A percentile compares a stretch with the other conserved stretches of the same genome.
These are phyloP conservation scores for Wallacemonas sp. DNA, from an alignment of 208 protist genomes.

Conservation along the genomic window DNA sequence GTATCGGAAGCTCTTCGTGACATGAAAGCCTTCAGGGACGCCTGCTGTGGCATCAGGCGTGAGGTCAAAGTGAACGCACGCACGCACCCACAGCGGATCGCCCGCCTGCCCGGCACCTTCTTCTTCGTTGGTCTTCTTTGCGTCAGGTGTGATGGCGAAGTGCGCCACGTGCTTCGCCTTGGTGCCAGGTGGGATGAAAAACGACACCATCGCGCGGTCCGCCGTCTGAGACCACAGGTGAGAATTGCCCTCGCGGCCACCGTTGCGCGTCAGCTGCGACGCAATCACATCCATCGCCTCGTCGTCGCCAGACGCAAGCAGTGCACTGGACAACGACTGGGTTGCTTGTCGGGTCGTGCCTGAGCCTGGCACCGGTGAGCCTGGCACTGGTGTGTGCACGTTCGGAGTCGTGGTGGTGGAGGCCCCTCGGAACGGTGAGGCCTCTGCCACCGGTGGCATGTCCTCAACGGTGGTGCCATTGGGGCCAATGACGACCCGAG, in stretches of 20 bases:
- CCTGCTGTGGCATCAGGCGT: neutral
- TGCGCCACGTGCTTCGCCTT: conserved; percentile 38
- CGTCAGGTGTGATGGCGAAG: conserved; percentile 35
- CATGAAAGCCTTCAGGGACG: neutral
- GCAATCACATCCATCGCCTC: conserved; percentile 72
- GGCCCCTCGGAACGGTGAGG: conserved; percentile 42
- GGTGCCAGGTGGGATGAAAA: conserved; percentile 57
- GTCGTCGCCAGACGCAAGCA: conserved; percentile 8
- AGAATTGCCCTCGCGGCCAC: conserved; percentile 49
- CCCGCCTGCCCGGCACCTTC: neutral
- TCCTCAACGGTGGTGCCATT: conserved; percentile 50
- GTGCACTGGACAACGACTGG: neutral
- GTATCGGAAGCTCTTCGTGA: conserved; percentile 46
- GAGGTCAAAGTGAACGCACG: neutral
- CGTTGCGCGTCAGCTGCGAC: conserved; percentile 57
- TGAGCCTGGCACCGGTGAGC: too few relatives aligned
- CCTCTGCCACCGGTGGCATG: conserved; percentile 31
- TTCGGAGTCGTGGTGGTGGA: neutral
- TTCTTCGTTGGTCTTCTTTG: neutral
- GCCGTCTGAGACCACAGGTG: conserved; percentile 77
- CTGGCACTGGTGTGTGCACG: too few relatives aligned
- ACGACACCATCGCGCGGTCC: conserved; percentile 62
- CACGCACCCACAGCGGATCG: conserved; percentile 18
- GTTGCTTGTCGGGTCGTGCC: neutral
- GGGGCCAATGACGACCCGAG: conserved; percentile 61